Evolutionary conservation across 345 rosid species (phyloP).

Genomic region (Sonneratia caseolaris): DNA sequence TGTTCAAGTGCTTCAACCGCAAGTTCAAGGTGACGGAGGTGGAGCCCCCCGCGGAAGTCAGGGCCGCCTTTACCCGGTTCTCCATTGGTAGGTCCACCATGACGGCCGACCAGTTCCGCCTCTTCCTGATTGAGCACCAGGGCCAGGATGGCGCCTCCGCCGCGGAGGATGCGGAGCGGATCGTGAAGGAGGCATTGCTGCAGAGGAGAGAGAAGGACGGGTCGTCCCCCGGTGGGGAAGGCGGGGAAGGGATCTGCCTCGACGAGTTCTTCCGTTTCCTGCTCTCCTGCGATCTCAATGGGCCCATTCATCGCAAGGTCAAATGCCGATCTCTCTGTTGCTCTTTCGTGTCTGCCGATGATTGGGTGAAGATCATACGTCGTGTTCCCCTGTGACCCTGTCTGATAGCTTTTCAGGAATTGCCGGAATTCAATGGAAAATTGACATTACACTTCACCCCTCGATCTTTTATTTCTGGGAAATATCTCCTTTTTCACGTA

Average conservation of each 20-base stretch:
- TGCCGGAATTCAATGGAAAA: too few species aligned
- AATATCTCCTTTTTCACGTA: background rate
- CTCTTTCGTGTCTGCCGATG: slow-evolving; percentile 2
- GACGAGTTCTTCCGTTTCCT: slow-evolving; percentile 53
- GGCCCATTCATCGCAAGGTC: slow-evolving; percentile 29
- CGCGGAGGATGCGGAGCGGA: slow-evolving; percentile 43
- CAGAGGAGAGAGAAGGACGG: slow-evolving; percentile 21
- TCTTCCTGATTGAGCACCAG: slow-evolving; percentile 51
- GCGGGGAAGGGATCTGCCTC: slow-evolving; percentile 39
- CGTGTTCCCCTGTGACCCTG: background rate
- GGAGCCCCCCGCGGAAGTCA: slow-evolving; percentile 72
- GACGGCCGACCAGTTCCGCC: slow-evolving; percentile 39
- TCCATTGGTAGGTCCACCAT: slow-evolving; percentile 36
- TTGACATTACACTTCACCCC: background rate
- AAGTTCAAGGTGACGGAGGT: slow-evolving; percentile 65
- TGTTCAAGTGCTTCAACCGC: slow-evolving; percentile 69
- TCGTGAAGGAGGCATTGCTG: slow-evolving; percentile 38
- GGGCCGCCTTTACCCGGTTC: slow-evolving; percentile 32
- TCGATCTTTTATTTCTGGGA: background rate
- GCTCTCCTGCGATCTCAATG: slow-evolving; percentile 31
- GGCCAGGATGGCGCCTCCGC: slow-evolving; percentile 28
- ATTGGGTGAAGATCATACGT: background rate
- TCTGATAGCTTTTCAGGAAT: background rate
- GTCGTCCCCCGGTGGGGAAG: background rate
- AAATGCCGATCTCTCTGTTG: slow-evolving; percentile 14